phyloP scores from a whole-genome alignment of 768 basidiomycete genomes.

The Amanita subjunquillea region DNA sequence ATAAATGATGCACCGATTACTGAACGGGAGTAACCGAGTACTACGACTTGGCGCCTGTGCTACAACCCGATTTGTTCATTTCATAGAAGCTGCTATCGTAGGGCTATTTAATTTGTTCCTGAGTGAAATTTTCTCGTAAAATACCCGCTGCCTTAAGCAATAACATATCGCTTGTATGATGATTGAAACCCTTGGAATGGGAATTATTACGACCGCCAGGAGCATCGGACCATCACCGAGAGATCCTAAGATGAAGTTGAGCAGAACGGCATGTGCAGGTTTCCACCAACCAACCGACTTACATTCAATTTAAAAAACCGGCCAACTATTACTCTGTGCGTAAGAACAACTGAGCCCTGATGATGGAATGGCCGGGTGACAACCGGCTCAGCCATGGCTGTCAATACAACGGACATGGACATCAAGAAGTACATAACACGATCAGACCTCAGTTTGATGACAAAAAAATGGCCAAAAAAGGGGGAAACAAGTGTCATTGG shows the following conservation, averaged over 20 bases:
- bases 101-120: neutral
- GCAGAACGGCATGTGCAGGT: too few species aligned
- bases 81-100: neutral
- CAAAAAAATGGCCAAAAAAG: too few species aligned
- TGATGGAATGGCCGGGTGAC: neutral
- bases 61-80: neutral
- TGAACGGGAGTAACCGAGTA: neutral
- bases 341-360: neutral
- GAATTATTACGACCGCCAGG: neutral
- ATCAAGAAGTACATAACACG: too few species aligned
- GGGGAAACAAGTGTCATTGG: too few species aligned
- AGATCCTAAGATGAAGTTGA: too few species aligned
- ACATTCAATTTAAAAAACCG: too few species aligned
- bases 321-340: too few species aligned
- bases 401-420: too few species aligned
- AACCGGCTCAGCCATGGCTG: neutral
- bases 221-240: too few species aligned
- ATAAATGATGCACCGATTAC: neutral
- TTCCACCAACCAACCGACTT: too few species aligned
- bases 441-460: too few species aligned
- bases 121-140: neutral
- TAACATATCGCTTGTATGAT: neutral
- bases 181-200: neutral
- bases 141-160: neutral
- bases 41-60: neutral